Evolutionary conservation across 2,329 filamentous ascomycete genomes (phyloP), one percentile per base, ranked within the genome.

Genomic region (Eurotiales sp.): DNA sequence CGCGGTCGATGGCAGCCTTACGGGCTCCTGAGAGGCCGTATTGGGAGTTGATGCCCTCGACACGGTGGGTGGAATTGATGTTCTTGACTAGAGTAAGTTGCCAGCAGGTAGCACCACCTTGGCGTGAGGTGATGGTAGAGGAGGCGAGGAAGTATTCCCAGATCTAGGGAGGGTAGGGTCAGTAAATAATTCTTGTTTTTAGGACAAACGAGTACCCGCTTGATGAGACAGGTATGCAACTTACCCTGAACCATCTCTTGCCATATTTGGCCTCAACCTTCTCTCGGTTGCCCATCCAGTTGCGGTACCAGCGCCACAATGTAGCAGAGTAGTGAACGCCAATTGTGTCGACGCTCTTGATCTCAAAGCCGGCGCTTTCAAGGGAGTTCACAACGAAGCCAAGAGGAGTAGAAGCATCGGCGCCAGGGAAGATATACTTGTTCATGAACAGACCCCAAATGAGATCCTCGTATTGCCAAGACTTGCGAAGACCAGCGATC

Each of bases 371-470:
- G 57, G 88, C 86, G 52, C 81, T 85, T 77, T 99, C 93, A 17
- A 96, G 82, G 67, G 84, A 84, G 71, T 90, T 84, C 61, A 95
- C 78, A 63, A 93, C 89, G 73, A 86, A 93, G 61, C 89, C 90
- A 44, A 99, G 84, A 46, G 93, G 93, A 53, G 90, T 95, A 39
- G 89, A 95, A 47, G 93, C 93, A 68, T 97, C 93, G 46, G 93
- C 93, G 68, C 93, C 93, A 29, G 91, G 93, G 82, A 97, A 97
- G 71, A 97, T 81, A 74, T 97, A 96, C 78, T 96, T 96, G 85
- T 97, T 97, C 90, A 97, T 95, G 82, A 96, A 97, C 42, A 97
- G 81, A 69, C 93, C 93, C 93, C 93, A 97, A 71, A 92, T 88
- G 46, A 96, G 82, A 75, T 97, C 92, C 79, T 97, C 91, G 67